These are phyloP conservation scores for Solanum rostratum DNA, from an alignment of 257 asterid genomes.

Conservation along the genomic window DNA sequence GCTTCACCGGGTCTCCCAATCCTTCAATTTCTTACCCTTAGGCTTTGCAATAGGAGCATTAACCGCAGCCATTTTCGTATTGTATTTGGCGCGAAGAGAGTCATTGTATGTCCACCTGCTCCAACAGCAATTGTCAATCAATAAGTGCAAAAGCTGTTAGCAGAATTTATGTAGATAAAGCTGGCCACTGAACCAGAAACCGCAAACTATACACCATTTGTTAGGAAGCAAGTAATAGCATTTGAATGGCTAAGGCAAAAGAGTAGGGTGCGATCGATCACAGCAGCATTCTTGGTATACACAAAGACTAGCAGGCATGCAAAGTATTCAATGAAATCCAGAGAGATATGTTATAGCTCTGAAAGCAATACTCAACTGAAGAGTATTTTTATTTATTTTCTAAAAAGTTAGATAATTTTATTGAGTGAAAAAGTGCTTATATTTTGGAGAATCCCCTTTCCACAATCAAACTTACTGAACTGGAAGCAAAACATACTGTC, in stretches of 20 bases:
- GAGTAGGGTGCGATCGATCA: background rate
- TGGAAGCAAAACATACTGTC: background rate
- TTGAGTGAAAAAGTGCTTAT: background rate
- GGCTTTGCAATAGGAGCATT: constrained; percentile 75
- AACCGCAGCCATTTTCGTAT: constrained; percentile 90
- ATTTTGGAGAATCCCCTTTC: background rate
- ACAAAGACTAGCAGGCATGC: background rate
- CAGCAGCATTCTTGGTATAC: background rate
- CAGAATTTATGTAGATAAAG: background rate
- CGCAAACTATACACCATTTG: background rate
- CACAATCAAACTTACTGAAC: background rate
- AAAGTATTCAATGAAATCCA: background rate
- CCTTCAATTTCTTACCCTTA: constrained; percentile 85
- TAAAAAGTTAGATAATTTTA: background rate
- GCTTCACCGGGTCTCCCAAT: constrained; percentile 54
- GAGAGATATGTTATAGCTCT: background rate
- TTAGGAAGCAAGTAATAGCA: background rate
- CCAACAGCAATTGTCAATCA: background rate
- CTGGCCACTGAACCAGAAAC: background rate
- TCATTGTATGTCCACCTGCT: constrained; percentile 91
- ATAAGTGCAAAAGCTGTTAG: background rate
- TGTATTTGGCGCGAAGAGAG: constrained; percentile 75
- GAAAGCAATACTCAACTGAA: background rate
- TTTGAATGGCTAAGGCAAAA: background rate
- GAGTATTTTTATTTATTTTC: background rate